Conservation (phyloP, 495 filamentous ascomycete species). For the Rhypophila decipiens region DNA sequence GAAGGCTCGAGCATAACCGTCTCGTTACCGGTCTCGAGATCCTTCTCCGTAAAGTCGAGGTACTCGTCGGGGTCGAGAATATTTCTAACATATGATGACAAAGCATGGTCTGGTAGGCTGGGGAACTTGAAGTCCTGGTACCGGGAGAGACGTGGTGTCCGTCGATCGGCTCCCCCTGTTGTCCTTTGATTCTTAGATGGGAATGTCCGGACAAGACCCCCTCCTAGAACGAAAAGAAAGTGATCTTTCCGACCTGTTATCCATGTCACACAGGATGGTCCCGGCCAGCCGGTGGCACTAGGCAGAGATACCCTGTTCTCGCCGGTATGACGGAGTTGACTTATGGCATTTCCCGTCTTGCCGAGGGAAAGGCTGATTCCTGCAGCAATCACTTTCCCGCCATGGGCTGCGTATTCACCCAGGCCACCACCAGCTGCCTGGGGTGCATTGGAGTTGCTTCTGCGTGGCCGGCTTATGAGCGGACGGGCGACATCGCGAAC, state of each 20-base stretch:
- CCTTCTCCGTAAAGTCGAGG: conserved; percentile 39
- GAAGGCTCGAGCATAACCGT: conserved; percentile 34
- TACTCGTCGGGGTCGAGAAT: conserved; percentile 44
- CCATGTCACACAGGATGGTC: conserved; percentile 51
- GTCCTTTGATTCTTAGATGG: conserved; percentile 48
- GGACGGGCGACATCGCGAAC: conserved; percentile 52
- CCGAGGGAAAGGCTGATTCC: conserved; percentile 79
- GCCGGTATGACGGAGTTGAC: conserved; percentile 71
- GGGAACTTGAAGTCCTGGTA: conserved; percentile 63
- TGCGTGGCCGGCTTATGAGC: conserved; percentile 42
- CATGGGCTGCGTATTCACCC: conserved; percentile 61
- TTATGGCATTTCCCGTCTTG: conserved; percentile 71
- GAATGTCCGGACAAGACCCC: conserved; percentile 59
- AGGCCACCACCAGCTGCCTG: conserved; percentile 48
- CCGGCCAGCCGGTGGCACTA: conserved; percentile 36
- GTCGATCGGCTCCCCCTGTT: conserved; percentile 30
- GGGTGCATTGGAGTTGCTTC: conserved; percentile 39
- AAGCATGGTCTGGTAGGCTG: conserved; percentile 42
- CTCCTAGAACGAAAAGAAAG: conserved; percentile 52
- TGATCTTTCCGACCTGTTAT: conserved; percentile 47
- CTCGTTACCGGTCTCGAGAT: conserved; percentile 36
- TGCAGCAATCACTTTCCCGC: conserved; percentile 73
- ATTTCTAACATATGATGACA: conserved; percentile 36
- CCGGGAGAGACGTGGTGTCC: conserved; percentile 40
- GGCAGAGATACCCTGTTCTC: conserved; percentile 79